Evolutionary conservation across 176 grass and related monocot species (phyloP), one percentile per base, ranked within the genome.

Genomic region (Musa troglodytarum): DNA sequence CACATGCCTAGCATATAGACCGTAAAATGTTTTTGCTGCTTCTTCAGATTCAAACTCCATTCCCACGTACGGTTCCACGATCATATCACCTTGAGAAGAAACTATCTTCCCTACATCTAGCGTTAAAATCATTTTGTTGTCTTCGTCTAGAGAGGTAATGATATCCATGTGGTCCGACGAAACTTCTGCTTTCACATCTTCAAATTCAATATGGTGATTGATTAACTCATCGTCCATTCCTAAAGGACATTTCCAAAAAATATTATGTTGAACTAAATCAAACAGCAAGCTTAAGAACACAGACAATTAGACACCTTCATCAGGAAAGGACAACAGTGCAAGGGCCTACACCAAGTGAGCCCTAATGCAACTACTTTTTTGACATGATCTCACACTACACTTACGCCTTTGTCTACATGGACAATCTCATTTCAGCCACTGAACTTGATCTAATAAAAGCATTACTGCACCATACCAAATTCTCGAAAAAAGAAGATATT

Each of bases 41-140:
- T 91, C 88, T 85, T 91, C 88, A 9, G 80, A 91, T 29, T 80
- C 82, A 75, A 91, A 91, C 63, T 85, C 82, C 88, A 87, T 91
- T 26, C 88, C 88, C 84, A 87, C 88, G 14, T 77, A 85, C 54
- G 88, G 88, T 50, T 77, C 82, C 73, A 87, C 72, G 62, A 82
- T 79, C 59, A 64, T 87, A 53, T 74, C 79, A 85, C 63, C 76
- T 82, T 80, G 76, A 29, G 72, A 75, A 78, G 79, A 85, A 78
- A 85, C 76, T 62, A 82, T 12, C 1, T 78, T 82, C 74, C 81
- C 82, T 67, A 34, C 56, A 73, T 77, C 82, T 53, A 50, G 20
- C 12, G 14, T 56, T 56, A 56, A 16, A 56, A 56, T 56, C 54
- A 56, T 15, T 12, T 14, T 56, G 54, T 3, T 56, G 28, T 77